Base-by-base conservation (phyloP, 2,329 filamentous ascomycete species). In the Trichoderma sp. region DNA sequence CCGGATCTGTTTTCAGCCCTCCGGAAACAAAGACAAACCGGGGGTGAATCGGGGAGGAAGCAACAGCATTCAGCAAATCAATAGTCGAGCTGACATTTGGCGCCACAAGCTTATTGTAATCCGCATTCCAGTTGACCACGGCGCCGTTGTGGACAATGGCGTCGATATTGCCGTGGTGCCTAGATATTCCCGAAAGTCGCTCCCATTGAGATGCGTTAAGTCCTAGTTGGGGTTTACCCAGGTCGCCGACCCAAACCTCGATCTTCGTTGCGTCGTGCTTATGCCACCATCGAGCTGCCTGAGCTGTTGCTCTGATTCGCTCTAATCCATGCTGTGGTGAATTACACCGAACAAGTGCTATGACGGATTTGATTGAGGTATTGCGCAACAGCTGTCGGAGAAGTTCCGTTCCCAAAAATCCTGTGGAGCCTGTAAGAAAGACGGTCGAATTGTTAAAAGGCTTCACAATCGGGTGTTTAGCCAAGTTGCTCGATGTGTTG, bases 91-190 rank as follows among this genome's bases (percentile, higher is more conserved):
- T 85, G 2, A 98, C 95, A 81, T 98, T 98, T 64, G 93, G 88
- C 0, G 90, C 87, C 79, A 89, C 90, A 78, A 98, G 88, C 56
- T 90, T 90, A 9, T 91, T 88, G 83, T 97, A 98, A 9, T 90
- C 91, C 79, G 91, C 88, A 53, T 97, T 91, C 95, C 94, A 97
- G 81, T 97, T 93, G 7, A 94, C 91, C 50, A 88, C 86, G 16
- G 94, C 94, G 60, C 94, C 95, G 81, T 98, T 98, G 86, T 98
- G 93, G 45, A 95, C 89, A 7, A 95, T 87, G 1, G 91, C 88
- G 80, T 97, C 93, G 35, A 75, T 29, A 21, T 64, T 65, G n/a
- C 27, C 38, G 8, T 66, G 50, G 18, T 27, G 41, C 14, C 18
- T 65, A 18, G 67, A 75, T n/a, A 5, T 45, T 33, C 74, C 74